Evolutionary conservation across 371 early-diverging fungal species (phyloP).

Genomic region (Rhizopus sp.): DNA sequence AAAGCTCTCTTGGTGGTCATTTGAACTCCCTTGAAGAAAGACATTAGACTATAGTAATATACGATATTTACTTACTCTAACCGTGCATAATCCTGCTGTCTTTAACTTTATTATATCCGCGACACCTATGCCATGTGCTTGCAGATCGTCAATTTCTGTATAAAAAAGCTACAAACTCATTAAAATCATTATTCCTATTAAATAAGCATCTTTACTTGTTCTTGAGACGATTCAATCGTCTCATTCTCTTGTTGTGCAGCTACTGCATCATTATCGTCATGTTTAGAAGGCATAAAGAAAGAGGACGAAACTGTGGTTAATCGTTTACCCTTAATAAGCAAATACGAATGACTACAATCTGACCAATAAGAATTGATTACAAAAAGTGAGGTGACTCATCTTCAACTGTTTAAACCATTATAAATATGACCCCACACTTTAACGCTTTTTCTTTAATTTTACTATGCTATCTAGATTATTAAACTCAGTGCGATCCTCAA

Average conservation of each 20-base stretch:
- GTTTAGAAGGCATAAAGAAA: slow-evolving; percentile 22
- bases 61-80: slow-evolving; percentile 33
- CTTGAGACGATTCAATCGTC: background rate
- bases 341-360: background rate
- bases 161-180: slow-evolving; percentile 42
- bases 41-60: background rate
- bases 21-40: slow-evolving; percentile 66
- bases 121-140: slow-evolving; percentile 68
- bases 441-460: slow-evolving; percentile 1
- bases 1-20: slow-evolving; percentile 78
- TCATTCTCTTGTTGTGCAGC: background rate
- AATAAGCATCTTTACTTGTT: slow-evolving; percentile 1
- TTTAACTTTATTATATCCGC: slow-evolving; percentile 87
- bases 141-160: slow-evolving; percentile 51
- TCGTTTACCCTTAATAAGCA: slow-evolving; percentile 1
- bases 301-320: slow-evolving; percentile 2
- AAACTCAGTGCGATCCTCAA: slow-evolving; percentile 15
- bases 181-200: no score
- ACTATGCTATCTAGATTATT: slow-evolving; percentile 28
- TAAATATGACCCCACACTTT: background rate
- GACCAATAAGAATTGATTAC: no score
- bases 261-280: slow-evolving; percentile 9
- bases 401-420: background rate
- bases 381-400: slow-evolving; percentile 15
- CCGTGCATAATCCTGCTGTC: slow-evolving; percentile 78